Evolutionary conservation across 805 yeast genomes (phyloP), one percentile per base, ranked within the genome.

Genomic region (Zygosaccharomyces kombuchaensis): DNA sequence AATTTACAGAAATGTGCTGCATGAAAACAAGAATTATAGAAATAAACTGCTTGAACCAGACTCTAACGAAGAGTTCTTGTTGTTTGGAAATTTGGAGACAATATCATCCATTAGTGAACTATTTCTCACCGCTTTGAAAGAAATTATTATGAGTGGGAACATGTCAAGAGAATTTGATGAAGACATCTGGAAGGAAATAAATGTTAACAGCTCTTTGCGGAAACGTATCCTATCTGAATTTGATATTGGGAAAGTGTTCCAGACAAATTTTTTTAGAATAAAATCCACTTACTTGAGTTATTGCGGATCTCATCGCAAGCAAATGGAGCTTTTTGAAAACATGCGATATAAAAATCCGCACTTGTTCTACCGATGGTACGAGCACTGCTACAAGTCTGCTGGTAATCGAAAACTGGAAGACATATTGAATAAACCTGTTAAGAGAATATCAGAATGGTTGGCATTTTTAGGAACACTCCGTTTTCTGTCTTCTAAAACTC

Each of bases 31-130:
- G 23, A 58, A 58, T 22, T 62, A 60, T 36, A 59, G 56, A 17
- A 53, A 65, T 37, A 62, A 67, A 10, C 53, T 74, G 9, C 53
- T 67, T 21, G 47, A 46, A 2, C 36, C 29, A 2, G 47, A 44
- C 7, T 50, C 60, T 1, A 58, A 59, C 19, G 76, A 74, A 26
- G 69, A 68, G 44, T 36, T 66, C 4, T 43, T 67, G 6, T 51
- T 76, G 1, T 75, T 76, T 59, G 75, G 77, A 1, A 73, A 74
- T 50, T 52, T 73, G 31, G 70, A 63, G 12, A 65, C 72, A 1
- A 63, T 76, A 26, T 45, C 64, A 5, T 67, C 69, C 8, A 53
- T 72, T 4, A 67, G 73, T 48, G 57, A 60, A 12, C 44, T 67
- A 3, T 63, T 73, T 14, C 30, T 62, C 7, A 54, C 53, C 3